Evolutionary conservation across 2,329 filamentous ascomycete genomes (phyloP), one percentile per base, ranked within the genome.

Genomic region (Verticillium albo-atrum): DNA sequence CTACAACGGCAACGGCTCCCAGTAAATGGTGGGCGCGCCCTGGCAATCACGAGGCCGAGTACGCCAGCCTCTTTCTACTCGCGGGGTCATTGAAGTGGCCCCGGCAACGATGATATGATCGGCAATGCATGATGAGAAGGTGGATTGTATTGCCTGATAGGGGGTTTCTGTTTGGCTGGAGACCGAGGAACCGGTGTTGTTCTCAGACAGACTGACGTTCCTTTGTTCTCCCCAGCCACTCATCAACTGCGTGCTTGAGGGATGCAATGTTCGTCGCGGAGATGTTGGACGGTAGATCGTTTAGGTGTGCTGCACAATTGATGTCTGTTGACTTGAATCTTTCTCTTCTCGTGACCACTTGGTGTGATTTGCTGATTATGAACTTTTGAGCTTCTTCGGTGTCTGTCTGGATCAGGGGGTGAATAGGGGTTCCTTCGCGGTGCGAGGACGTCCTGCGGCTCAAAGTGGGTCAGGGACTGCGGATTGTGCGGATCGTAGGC

Each of bases 1-100:
- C 30, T 82, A 79, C 71, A 83, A 84, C 63, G 79, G 78, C 7
- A 54, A 57, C 35, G 56, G 47, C 42, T n/a, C 23, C 54, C 54
- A 56, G 54, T 57, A 57, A 57, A 28, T 27, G 42, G 42, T 20
- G n/a, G 25, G 10, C 42, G 9, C 6, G 20, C 20, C 20, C 42
- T 23, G 20, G 25, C 42, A 50, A 50, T n/a, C 42, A 14, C 14
- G 20, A 50, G 42, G n/a, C 42, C 2, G 42, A 37, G 17, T n/a
- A 6, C n/a, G 42, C 42, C n/a, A 23, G 42, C 42, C 20, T 50
- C 42, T 23, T 50, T 20, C 42, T 14, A 14, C 30, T 14, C n/a
- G n/a, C 9, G 10, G 37, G 37, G 37, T 3, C n/a, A 6, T 6
- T 20, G 37, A 25, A 7, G 10, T 20, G 37, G 17, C 37, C 42